Percentiles rank a stretch among this genome's conserved stretches.
Conservation (phyloP, 192 early-diverging fungal species). For the Rhizoclosmatium globosum region DNA sequence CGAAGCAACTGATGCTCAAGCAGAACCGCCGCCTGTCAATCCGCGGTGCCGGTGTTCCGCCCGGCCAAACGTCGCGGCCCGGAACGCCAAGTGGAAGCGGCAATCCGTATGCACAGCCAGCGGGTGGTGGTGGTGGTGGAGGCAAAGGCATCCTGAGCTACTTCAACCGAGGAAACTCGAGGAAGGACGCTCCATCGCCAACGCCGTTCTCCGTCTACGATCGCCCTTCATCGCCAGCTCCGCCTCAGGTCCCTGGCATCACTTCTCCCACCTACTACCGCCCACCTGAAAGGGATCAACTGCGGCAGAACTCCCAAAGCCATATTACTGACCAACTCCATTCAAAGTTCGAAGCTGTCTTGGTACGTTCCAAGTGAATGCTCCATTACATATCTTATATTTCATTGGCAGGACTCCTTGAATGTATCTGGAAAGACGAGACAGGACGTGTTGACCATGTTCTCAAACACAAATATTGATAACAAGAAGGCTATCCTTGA, state of each 20-base stretch:
- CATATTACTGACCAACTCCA: too few species aligned
- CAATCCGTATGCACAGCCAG: neutral
- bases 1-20: constrained; percentile 10
- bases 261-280: too few species aligned
- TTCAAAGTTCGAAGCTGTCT: neutral
- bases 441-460: constrained; percentile 10
- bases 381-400: neutral
- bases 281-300: too few species aligned
- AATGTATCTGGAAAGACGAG: constrained; percentile 24
- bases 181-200: neutral
- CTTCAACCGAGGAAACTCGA: neutral
- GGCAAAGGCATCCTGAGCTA: neutral
- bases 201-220: too few species aligned
- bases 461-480: constrained; percentile 5
- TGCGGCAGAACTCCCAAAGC: too few species aligned
- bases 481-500: constrained; percentile 26
- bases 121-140: neutral
- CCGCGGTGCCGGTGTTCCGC: neutral
- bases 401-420: neutral
- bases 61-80: neutral
- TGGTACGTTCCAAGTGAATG: neutral
- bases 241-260: too few species aligned
- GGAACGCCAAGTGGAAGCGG: neutral
- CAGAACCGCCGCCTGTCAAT: constrained; percentile 6
- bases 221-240: too few species aligned